phyloP scores from a whole-genome alignment of 1,284 basidiomycete species.

The Cyathus olla region DNA sequence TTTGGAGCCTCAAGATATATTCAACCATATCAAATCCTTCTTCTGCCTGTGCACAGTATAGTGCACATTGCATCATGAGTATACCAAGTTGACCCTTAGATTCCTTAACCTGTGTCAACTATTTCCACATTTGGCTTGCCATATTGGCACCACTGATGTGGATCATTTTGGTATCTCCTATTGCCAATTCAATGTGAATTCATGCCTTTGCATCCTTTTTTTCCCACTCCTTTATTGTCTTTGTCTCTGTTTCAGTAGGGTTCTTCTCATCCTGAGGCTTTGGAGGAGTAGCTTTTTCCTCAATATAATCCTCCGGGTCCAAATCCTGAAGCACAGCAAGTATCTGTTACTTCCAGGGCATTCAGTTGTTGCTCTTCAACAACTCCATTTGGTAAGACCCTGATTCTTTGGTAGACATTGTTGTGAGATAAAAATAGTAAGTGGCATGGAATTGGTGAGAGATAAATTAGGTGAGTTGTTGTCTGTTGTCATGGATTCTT shows the following conservation, averaged over 20 bases:
- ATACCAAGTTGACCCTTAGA: conserved; percentile 28
- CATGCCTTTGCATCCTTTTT: conserved; percentile 30
- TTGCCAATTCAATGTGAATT: conserved; percentile 31
- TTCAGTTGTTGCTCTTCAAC: conserved; percentile 16
- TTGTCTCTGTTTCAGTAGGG: conserved; percentile 9
- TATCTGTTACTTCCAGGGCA: conserved; percentile 21
- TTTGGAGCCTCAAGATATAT: conserved; percentile 24
- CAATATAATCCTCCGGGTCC: conserved; percentile 23
- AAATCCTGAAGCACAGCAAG: conserved; percentile 18
- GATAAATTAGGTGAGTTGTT: no score
- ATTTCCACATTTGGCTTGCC: conserved; percentile 35
- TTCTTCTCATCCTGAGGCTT: conserved; percentile 3
- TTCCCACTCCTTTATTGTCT: conserved; percentile 17
- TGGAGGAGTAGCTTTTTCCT: conserved; percentile 9
- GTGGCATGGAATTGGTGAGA: no score
- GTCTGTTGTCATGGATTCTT: no score
- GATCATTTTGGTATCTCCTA: conserved; percentile 35
- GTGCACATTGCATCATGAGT: conserved; percentile 20
- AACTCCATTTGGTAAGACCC: no score
- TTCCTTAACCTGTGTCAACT: conserved; percentile 36
- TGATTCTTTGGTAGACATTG: no score
- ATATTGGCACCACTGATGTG: conserved; percentile 32
- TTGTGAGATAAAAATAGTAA: no score
- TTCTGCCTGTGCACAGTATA: conserved; percentile 24
- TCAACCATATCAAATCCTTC: conserved; percentile 30